Evolutionary conservation across 2,329 filamentous ascomycete species (phyloP), one percentile per base, ranked within the genome.

Genomic region (Clathrospora elynae): DNA sequence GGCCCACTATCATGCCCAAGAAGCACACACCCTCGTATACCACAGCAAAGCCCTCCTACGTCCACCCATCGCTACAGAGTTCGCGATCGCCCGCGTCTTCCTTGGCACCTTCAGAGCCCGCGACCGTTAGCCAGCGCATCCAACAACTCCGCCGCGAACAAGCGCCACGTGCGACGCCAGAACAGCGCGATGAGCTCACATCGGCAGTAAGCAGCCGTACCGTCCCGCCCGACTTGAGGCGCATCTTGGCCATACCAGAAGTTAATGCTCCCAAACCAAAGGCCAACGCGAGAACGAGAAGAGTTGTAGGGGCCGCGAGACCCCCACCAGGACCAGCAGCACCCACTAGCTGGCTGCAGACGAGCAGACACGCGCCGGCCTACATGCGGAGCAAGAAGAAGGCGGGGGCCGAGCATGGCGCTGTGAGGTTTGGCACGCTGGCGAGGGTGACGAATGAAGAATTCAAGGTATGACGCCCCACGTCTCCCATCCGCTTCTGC

Each of bases 51-150:
- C 71, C 70, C 22, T 61, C 57, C 53, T 70, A 71, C 46, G 66
- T 70, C 10, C 68, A 72, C 48, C 64, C 66, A 2, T 68, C 64
- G 14, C 44, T 68, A 12, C 60, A 67, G 24, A 64, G 61, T 49
- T 61, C 66, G 17, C 53, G 60, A 12, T 53, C 61, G 24, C 53
- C 58, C 16, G 51, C 55, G 12, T 51, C 62, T 16, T 51, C 62
- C 2, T 42, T 53, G 9, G 28, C 57, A 14, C 37, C 57, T n/a
- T 51, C 63, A 2, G 45, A 58, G 42, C 64, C 56, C 2, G 62
- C 58, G 24, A 65, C 65, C n/a, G 75, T 78, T 52, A 78, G 75
- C 56, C 71, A 77, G 55, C 72, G 72, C 28, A 71, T 78, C 36
- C 66, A 69, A 31, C 73, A 75, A 50, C 67, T 77, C 8, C 73